A percentile compares a stretch with the other conserved stretches of the same genome.
These are phyloP conservation scores for Exophiala xenobiotica DNA, from an alignment of 2,329 filamentous ascomycete species.

Conservation along the genomic window DNA sequence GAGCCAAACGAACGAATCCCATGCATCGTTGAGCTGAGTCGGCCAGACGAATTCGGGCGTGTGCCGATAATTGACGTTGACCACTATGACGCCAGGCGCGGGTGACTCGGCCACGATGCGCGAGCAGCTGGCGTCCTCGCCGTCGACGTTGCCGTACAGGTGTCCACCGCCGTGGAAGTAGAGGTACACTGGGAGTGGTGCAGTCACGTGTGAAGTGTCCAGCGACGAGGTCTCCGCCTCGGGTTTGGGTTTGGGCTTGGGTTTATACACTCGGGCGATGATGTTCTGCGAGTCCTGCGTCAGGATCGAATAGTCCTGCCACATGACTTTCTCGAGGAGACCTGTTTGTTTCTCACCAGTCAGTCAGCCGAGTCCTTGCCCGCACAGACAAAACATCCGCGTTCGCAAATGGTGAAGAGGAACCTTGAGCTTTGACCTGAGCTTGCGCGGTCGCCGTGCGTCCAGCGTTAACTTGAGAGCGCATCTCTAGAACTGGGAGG, in stretches of 20 bases:
- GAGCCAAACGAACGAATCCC: constrained; percentile 41
- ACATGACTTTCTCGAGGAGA: neutral
- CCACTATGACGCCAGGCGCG: constrained; percentile 41
- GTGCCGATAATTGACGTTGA: constrained; percentile 60
- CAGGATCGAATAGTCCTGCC: neutral
- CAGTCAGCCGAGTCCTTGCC: too few relatives aligned
- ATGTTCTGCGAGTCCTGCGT: neutral
- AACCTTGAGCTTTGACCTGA: neutral
- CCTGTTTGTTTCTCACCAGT: too few relatives aligned
- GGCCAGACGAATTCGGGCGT: constrained; percentile 56
- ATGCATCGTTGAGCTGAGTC: constrained; percentile 52
- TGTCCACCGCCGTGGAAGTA: constrained; percentile 35
- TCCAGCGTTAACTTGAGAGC: neutral
- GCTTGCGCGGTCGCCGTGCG: neutral
- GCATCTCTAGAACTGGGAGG: neutral
- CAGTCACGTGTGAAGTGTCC: neutral
- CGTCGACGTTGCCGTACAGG: constrained; percentile 52
- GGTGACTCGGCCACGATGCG: constrained; percentile 42
- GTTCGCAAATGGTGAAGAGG: too few relatives aligned
- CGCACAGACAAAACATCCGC: too few relatives aligned
- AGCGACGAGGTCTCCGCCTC: neutral
- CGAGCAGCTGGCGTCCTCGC: constrained; percentile 55
- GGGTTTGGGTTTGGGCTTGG: neutral
- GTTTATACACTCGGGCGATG: neutral
- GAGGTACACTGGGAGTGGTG: neutral